Conservation (phyloP, 1,284 basidiomycete species). For the Omphalotus olearius region DNA sequence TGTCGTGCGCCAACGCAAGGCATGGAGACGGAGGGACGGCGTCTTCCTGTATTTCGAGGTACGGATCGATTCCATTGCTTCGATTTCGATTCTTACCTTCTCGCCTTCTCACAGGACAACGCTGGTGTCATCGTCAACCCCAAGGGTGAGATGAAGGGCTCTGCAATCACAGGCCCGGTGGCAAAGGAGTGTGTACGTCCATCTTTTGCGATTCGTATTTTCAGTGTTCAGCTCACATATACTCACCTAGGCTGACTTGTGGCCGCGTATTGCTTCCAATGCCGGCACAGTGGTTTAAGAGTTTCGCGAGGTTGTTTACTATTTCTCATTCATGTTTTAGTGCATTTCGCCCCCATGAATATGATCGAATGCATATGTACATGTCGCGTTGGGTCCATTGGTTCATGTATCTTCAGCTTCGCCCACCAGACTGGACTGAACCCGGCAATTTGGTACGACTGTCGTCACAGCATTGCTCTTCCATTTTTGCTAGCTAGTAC, state of each 20-base stretch:
- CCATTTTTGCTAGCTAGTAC: no score
- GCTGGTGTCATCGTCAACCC: constrained; percentile 97
- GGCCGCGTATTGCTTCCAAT: constrained; percentile 99
- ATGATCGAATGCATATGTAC: no score
- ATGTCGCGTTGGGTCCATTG: no score
- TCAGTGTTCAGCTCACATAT: background rate
- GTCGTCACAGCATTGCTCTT: no score
- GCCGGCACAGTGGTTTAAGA: constrained; percentile 90
- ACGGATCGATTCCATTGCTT: constrained; percentile 18
- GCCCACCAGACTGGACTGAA: no score
- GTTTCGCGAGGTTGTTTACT: no score
- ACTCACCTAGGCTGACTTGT: constrained; percentile 83
- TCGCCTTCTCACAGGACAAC: constrained; percentile 62
- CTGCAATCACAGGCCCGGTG: constrained; percentile 96
- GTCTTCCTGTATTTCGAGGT: constrained; percentile 99
- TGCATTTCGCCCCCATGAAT: no score
- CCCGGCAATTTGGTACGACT: no score
- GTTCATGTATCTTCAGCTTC: no score
- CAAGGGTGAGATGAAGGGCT: constrained; percentile 99
- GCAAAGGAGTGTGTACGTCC: constrained; percentile 90
- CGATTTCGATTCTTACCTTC: background rate
- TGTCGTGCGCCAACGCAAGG: constrained; percentile 96
- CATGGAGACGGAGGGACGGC: constrained; percentile 97
- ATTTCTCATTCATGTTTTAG: no score
- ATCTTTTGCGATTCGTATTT: background rate